These are phyloP conservation scores for Trichocomaceae sp. DNA, from an alignment of 2,329 filamentous ascomycete genomes.

Conservation along the genomic window DNA sequence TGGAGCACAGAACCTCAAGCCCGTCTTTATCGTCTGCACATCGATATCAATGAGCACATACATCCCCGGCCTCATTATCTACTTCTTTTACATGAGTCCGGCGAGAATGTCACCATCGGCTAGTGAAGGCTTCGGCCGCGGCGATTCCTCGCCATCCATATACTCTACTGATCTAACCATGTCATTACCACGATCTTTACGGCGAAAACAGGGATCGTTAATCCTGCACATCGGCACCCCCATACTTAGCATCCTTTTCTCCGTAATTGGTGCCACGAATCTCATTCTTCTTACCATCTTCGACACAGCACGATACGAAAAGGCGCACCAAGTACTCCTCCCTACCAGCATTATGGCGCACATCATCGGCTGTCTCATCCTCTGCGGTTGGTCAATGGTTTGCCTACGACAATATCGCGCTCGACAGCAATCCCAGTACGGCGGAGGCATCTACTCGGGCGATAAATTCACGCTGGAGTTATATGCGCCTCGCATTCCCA, in stretches of 20 bases:
- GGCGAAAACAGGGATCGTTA: not conserved
- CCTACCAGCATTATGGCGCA: slow-evolving; percentile 9
- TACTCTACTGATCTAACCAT: not conserved
- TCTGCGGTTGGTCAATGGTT: slow-evolving; percentile 5
- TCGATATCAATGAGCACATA: slow-evolving; percentile 9
- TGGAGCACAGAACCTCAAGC: slow-evolving; percentile 12
- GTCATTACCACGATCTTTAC: not conserved
- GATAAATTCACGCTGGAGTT: slow-evolving; percentile 7
- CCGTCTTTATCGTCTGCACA: slow-evolving; percentile 6
- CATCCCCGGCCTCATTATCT: slow-evolving; percentile 1
- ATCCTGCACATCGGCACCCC: slow-evolving; percentile 1
- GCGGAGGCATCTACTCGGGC: not conserved
- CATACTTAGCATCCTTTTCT: slow-evolving; percentile 4
- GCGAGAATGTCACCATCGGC: not conserved
- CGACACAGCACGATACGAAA: slow-evolving; percentile 6
- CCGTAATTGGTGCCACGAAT: slow-evolving; percentile 2
- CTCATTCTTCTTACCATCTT: slow-evolving; percentile 12
- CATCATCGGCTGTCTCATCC: slow-evolving; percentile 2
- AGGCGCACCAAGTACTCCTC: not conserved
- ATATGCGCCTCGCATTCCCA: not conserved
- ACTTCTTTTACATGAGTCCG: slow-evolving; percentile 3
- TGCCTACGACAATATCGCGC: slow-evolving; percentile 1
- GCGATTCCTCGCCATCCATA: not conserved
- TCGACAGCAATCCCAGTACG: not conserved
- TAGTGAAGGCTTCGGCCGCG: not conserved